phyloP scores from a whole-genome alignment of 1,139 yeast species.

The Scheffersomyces insectosa region DNA sequence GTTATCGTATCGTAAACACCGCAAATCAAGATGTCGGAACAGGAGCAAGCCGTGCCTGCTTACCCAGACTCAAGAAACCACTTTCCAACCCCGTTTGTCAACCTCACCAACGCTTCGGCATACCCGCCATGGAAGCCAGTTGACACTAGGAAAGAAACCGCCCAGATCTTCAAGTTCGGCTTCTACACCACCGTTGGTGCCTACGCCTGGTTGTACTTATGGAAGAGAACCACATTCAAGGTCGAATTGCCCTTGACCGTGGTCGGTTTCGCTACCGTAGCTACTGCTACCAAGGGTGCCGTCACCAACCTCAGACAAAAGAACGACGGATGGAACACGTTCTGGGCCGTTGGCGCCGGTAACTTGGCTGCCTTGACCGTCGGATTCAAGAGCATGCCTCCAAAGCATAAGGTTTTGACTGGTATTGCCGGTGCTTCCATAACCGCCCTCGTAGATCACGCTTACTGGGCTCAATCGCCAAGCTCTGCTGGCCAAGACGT shows the following conservation, averaged over 20 bases:
- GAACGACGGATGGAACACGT: slow-evolving; percentile 52
- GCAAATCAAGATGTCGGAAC: slow-evolving; percentile 16
- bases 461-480: slow-evolving; percentile 45
- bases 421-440: slow-evolving; percentile 44
- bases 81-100: slow-evolving; percentile 46
- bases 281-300: slow-evolving; percentile 43
- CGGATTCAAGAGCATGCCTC: slow-evolving; percentile 45
- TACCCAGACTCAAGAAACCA: slow-evolving; percentile 43
- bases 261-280: slow-evolving; percentile 44
- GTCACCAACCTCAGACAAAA: slow-evolving; percentile 48
- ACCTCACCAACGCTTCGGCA: slow-evolving; percentile 39
- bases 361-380: slow-evolving; percentile 42
- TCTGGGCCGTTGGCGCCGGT: slow-evolving; percentile 47
- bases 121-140: slow-evolving; percentile 49
- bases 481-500: slow-evolving; percentile 42
- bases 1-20: too few relatives aligned
- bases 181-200: slow-evolving; percentile 51
- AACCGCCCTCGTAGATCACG: slow-evolving; percentile 42
- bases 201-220: slow-evolving; percentile 49
- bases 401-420: slow-evolving; percentile 43
- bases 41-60: slow-evolving; percentile 12
- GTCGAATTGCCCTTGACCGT: slow-evolving; percentile 42
- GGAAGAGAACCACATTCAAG: slow-evolving; percentile 50
- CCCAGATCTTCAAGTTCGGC: slow-evolving; percentile 40
- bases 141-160: slow-evolving; percentile 44